These are phyloP conservation scores for Naganishia sp. DNA, from an alignment of 1,284 basidiomycete genomes.

Conservation along the genomic window DNA sequence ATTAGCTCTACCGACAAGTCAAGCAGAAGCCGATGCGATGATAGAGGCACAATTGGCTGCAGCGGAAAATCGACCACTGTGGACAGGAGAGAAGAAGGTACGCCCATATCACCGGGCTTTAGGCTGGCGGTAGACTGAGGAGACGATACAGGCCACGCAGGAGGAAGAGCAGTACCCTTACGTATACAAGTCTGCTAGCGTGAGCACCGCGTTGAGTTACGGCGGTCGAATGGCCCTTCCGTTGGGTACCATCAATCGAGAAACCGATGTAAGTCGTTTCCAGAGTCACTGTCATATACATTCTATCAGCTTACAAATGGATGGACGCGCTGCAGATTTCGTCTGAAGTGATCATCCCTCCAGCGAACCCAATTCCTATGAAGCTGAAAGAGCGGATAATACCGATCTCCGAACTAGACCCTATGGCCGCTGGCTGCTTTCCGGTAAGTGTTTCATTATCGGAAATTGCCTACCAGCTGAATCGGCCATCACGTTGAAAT, in stretches of 20 bases:
- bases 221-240: constrained; percentile 79
- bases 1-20: constrained; percentile 52
- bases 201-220: constrained; percentile 67
- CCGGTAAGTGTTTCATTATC: constrained; percentile 60
- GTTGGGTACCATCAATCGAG: constrained; percentile 71
- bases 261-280: constrained; percentile 62
- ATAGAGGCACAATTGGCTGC: constrained; percentile 67
- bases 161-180: constrained; percentile 73
- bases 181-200: constrained; percentile 75
- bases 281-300: neutral
- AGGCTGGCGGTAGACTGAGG: constrained; percentile 31
- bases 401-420: constrained; percentile 71
- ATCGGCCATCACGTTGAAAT: constrained; percentile 52
- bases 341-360: constrained; percentile 81
- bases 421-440: constrained; percentile 82
- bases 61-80: constrained; percentile 70
- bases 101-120: constrained; percentile 42
- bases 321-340: constrained; percentile 48
- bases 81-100: constrained; percentile 53
- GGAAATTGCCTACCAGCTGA: neutral
- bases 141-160: constrained; percentile 56
- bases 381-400: constrained; percentile 73
- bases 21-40: constrained; percentile 62
- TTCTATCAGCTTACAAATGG: too few relatives aligned
- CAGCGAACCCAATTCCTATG: constrained; percentile 76